phyloP scores from a whole-genome alignment of 2,329 filamentous ascomycete genomes.

The Aspergillus ruber region DNA sequence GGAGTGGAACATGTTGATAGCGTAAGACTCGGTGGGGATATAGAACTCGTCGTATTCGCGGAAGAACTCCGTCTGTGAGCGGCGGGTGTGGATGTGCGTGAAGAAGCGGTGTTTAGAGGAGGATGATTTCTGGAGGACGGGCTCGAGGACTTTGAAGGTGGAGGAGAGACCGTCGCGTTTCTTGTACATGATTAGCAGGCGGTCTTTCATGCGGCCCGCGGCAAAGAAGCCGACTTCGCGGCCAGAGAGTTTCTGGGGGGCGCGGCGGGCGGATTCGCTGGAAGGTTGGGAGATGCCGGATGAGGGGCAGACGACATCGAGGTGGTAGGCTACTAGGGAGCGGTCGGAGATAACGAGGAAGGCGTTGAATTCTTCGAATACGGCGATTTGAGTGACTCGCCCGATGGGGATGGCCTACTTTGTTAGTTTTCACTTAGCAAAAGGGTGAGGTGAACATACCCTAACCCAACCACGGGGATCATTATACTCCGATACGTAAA shows the following conservation, averaged over 20 bases:
- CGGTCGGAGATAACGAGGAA: slow-evolving; percentile 90
- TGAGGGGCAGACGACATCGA: slow-evolving; percentile 68
- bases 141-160: slow-evolving; percentile 92
- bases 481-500: slow-evolving; percentile 80
- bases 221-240: slow-evolving; percentile 97
- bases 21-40: slow-evolving; percentile 89
- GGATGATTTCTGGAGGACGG: slow-evolving; percentile 85
- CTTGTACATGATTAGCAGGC: slow-evolving; percentile 92
- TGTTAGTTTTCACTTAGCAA: slow-evolving; percentile 23
- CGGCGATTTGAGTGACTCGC: slow-evolving; percentile 83
- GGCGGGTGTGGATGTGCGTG: slow-evolving; percentile 39
- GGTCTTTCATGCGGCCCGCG: slow-evolving; percentile 93
- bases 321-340: slow-evolving; percentile 83
- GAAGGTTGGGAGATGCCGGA: slow-evolving; percentile 49
- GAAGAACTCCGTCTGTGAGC: slow-evolving; percentile 86
- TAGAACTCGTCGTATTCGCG: slow-evolving; percentile 99
- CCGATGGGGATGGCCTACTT: slow-evolving; percentile 65
- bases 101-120: slow-evolving; percentile 71
- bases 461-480: slow-evolving; percentile 88
- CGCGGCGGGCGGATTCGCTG: slow-evolving; percentile 67
- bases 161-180: slow-evolving; percentile 87
- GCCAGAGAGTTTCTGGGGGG: slow-evolving; percentile 83
- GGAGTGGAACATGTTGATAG: slow-evolving; percentile 91
- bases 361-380: slow-evolving; percentile 91
- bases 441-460: slow-evolving; percentile 54